A percentile compares a stretch with the other conserved stretches of the same genome.
Conservation (phyloP, 306 rosid species). For the Boehmeria nivea region DNA sequence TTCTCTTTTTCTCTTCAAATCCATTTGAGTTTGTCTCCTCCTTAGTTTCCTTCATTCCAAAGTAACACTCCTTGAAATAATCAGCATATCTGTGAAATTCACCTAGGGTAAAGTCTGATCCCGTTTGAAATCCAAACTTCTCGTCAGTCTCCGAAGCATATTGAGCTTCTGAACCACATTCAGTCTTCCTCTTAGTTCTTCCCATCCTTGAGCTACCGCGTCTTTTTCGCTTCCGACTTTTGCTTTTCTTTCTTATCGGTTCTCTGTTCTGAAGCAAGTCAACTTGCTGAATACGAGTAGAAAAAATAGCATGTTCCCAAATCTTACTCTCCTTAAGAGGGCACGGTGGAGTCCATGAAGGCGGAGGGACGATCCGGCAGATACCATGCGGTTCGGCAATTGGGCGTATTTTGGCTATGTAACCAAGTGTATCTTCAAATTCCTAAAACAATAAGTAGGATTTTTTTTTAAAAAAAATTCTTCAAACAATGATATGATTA, state of each 20-base stretch:
- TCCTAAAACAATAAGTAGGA: no score
- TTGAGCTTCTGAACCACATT: slow-evolving; percentile 46
- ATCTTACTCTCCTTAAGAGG: slow-evolving; percentile 68
- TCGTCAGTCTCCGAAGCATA: slow-evolving; percentile 51
- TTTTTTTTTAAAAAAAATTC: no score
- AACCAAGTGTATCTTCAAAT: slow-evolving; percentile 74
- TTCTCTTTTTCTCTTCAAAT: slow-evolving; percentile 24
- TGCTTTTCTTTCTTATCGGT: slow-evolving; percentile 82
- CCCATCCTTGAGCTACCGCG: slow-evolving; percentile 54
- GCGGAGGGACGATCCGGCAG: slow-evolving; percentile 95
- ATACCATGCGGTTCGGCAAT: slow-evolving; percentile 78
- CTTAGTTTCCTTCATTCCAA: slow-evolving; percentile 39
- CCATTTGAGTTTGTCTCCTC: slow-evolving; percentile 27
- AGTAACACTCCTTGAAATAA: slow-evolving; percentile 66
- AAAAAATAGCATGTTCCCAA: slow-evolving; percentile 73
- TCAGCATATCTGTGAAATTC: slow-evolving; percentile 61
- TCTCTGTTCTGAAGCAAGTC: slow-evolving; percentile 97
- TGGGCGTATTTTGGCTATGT: slow-evolving; percentile 76
- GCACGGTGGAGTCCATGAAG: slow-evolving; percentile 84
- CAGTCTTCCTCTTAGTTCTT: slow-evolving; percentile 39
- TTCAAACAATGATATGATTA: no score
- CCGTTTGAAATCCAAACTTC: slow-evolving; percentile 83
- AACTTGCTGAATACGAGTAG: slow-evolving; percentile 82
- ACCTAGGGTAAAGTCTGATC: slow-evolving; percentile 60
- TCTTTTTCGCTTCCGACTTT: slow-evolving; percentile 72